Percentiles rank a stretch among this genome's conserved stretches.
Conservation (phyloP, 2,329 filamentous ascomycete species). For the Ophidiomyces ophidiicola region DNA sequence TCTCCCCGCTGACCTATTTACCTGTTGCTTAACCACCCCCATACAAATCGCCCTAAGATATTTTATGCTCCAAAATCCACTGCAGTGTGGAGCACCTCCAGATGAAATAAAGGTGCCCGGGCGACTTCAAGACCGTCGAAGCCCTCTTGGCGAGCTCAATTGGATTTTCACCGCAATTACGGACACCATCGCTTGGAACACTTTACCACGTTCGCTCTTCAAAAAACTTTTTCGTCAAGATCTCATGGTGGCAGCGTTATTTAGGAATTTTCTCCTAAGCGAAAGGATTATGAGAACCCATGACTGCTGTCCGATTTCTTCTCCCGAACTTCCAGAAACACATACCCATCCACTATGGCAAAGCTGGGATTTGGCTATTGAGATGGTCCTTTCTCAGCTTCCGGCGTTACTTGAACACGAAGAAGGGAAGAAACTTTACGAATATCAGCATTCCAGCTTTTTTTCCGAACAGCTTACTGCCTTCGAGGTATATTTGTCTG, state of each 20-base stretch:
- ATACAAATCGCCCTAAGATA: slow-evolving; percentile 96
- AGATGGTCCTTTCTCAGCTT: slow-evolving; percentile 83
- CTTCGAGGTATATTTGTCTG: slow-evolving; percentile 86
- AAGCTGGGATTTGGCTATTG: slow-evolving; percentile 94
- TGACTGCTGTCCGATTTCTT: slow-evolving; percentile 87
- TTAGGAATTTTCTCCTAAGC: slow-evolving; percentile 87
- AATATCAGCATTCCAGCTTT: slow-evolving; percentile 89
- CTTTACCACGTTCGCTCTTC: slow-evolving; percentile 75
- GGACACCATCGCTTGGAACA: slow-evolving; percentile 97
- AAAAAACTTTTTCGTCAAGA: slow-evolving; percentile 96
- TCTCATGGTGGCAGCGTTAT: slow-evolving; percentile 95
- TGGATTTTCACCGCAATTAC: slow-evolving; percentile 99
- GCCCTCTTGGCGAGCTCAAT: slow-evolving; percentile 88
- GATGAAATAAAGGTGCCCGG: slow-evolving; percentile 83
- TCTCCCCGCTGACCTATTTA: slow-evolving; percentile 88
- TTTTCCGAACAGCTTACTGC: slow-evolving; percentile 95
- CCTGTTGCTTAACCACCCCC: slow-evolving; percentile 86
- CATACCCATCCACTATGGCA: slow-evolving; percentile 92
- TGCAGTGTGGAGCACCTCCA: slow-evolving; percentile 54
- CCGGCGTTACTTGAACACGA: slow-evolving; percentile 68
- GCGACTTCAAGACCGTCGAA: slow-evolving; percentile 80
- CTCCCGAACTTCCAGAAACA: slow-evolving; percentile 82
- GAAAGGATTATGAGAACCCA: slow-evolving; percentile 95
- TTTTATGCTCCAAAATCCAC: slow-evolving; percentile 85
- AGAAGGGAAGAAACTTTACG: slow-evolving; percentile 64